Conservation (phyloP, 1,284 basidiomycete species). For the Tranzscheliella williamsii region DNA sequence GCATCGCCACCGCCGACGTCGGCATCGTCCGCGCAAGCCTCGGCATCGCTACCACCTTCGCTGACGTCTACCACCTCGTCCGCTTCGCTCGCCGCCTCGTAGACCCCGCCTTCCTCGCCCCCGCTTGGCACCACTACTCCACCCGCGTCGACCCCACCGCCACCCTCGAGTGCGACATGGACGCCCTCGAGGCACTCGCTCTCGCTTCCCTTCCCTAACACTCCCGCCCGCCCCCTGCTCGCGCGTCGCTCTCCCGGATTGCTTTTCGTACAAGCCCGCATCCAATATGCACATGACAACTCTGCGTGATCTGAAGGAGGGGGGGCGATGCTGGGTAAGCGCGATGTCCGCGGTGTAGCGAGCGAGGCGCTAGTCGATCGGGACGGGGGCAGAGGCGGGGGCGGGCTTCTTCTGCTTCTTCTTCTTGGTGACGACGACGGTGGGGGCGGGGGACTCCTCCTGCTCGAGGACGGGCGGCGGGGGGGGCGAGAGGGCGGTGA, state of each 20-base stretch:
- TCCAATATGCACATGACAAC: no score
- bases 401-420: conserved; percentile 1
- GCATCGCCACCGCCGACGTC: conserved; percentile 14
- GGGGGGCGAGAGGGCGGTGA: conserved; percentile 4
- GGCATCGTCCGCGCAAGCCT: conserved; percentile 13
- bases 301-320: no score
- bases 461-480: conserved; percentile 19
- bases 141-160: no score
- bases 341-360: no score
- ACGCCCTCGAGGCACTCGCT: not conserved
- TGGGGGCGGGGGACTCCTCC: conserved; percentile 34
- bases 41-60: conserved; percentile 11
- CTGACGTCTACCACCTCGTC: conserved; percentile 11
- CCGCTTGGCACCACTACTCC: conserved; percentile 5
- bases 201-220: not conserved
- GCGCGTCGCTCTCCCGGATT: no score
- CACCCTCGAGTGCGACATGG: not conserved
- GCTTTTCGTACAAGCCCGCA: no score
- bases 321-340: no score
- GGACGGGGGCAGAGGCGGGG: no score
- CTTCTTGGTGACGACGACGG: conserved; percentile 1
- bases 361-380: not conserved
- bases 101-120: not conserved
- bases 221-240: no score
- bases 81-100: conserved; percentile 2